A percentile compares a stretch with the other conserved stretches of the same genome.
Evolutionary conservation across 169 alveolate species (phyloP).

Genomic region (Plasmodium blacklocki): DNA sequence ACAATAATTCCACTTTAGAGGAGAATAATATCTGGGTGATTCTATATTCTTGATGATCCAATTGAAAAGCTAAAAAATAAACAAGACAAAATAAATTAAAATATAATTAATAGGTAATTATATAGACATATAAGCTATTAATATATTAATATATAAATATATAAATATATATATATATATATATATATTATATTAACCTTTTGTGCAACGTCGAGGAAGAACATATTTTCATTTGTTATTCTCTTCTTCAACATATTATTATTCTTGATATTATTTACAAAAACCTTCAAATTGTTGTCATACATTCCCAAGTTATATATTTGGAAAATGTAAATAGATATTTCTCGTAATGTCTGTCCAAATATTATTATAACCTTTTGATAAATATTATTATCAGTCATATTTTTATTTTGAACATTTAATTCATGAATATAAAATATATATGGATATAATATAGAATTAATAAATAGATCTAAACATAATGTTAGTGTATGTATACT

Average conservation of each 20-base stretch:
- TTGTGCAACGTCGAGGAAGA: conserved; percentile 58
- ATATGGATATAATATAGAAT: conserved; percentile 60
- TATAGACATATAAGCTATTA: not conserved
- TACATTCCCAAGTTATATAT: conserved; percentile 60
- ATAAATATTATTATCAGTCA: not conserved
- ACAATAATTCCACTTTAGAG: conserved; percentile 38
- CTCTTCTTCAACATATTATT: conserved; percentile 20
- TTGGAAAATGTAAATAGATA: conserved; percentile 58
- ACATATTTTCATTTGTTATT: conserved; percentile 59
- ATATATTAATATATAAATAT: no score
- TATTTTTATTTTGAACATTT: not conserved
- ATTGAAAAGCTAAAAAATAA: conserved; percentile 42
- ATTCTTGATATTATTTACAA: conserved; percentile 53
- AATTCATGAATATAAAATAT: conserved; percentile 67
- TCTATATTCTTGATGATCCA: conserved; percentile 71
- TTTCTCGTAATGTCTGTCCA: conserved; percentile 59
- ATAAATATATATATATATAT: no score
- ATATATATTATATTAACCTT: conserved; percentile 20
- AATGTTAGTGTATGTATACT: conserved; percentile 64
- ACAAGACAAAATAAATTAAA: not conserved
- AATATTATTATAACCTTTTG: conserved; percentile 46
- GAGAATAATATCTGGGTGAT: conserved; percentile 68
- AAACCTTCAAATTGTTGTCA: conserved; percentile 31
- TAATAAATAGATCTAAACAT: conserved; percentile 53
- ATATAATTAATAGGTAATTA: not conserved